These are phyloP conservation scores for Chytriomyces confervae DNA, from an alignment of 192 early-diverging fungal genomes.

Conservation along the genomic window DNA sequence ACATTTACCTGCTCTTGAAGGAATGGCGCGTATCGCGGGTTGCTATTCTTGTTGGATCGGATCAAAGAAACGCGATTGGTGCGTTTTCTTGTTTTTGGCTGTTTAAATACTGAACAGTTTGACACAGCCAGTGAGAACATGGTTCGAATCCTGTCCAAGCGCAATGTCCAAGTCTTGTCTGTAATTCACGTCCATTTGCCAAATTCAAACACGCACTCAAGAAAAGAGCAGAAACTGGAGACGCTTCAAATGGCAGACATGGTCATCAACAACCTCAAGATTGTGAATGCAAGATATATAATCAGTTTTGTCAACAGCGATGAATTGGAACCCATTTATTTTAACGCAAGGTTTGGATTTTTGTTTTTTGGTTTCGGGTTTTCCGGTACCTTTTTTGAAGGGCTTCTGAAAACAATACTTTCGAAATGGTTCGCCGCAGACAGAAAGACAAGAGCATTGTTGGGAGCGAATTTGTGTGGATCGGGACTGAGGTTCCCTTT, in stretches of 20 bases:
- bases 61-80: neutral
- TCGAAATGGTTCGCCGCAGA: too few relatives aligned
- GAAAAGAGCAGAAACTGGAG: neutral
- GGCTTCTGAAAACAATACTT: too few relatives aligned
- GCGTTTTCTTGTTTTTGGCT: too few relatives aligned
- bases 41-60: neutral
- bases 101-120: too few relatives aligned
- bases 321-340: conserved; percentile 8
- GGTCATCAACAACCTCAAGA: neutral
- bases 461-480: conserved; percentile 13
- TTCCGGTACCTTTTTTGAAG: too few relatives aligned
- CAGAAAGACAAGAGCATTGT: neutral
- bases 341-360: neutral
- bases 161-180: too few relatives aligned
- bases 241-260: neutral
- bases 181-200: neutral
- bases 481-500: neutral
- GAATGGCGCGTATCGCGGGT: conserved; percentile 14
- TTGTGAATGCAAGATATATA: conserved; percentile 25
- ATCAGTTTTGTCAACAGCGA: neutral
- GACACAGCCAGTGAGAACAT: too few relatives aligned
- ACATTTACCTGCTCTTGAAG: neutral
- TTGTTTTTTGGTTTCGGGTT: neutral
- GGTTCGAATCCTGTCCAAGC: too few relatives aligned
- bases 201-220: too few relatives aligned